Evolutionary conservation across 371 early-diverging fungal genomes (phyloP).

Genomic region (Funneliformis caledonium): DNA sequence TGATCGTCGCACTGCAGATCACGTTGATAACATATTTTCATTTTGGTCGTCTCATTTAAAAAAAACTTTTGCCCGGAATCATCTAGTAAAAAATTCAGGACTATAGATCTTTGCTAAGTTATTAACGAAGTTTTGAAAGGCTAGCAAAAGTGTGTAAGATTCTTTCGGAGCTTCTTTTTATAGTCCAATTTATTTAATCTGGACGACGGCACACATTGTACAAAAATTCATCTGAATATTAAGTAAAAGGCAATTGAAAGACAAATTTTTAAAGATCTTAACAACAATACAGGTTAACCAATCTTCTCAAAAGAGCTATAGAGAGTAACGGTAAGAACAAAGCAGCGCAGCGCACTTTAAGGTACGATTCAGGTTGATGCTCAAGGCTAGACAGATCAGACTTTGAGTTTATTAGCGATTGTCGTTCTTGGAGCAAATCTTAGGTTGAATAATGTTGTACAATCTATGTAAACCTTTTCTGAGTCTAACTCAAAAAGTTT

Average conservation of each 20-base stretch:
- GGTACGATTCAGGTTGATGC: neutral
- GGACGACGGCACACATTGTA: neutral
- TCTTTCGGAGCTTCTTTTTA: neutral
- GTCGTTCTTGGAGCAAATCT: neutral
- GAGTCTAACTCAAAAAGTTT: neutral
- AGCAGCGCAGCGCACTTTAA: neutral
- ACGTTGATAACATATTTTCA: too few species aligned
- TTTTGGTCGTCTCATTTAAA: too few species aligned
- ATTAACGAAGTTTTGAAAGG: neutral
- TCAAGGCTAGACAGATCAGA: neutral
- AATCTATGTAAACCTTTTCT: neutral
- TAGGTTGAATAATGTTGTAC: neutral
- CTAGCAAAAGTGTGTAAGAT: neutral
- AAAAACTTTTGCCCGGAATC: too few species aligned
- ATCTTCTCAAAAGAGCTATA: neutral
- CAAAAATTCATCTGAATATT: neutral
- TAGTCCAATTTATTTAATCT: neutral
- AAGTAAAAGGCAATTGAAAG: neutral
- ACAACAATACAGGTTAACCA: neutral
- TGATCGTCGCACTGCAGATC: too few species aligned
- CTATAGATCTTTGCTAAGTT: neutral
- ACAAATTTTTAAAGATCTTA: neutral
- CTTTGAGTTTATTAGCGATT: neutral
- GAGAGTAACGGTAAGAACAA: conserved; percentile 14
- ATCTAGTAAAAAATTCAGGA: neutral